Evolutionary conservation across 306 rosid species (phyloP).

Genomic region (Coriaria nepalensis): DNA sequence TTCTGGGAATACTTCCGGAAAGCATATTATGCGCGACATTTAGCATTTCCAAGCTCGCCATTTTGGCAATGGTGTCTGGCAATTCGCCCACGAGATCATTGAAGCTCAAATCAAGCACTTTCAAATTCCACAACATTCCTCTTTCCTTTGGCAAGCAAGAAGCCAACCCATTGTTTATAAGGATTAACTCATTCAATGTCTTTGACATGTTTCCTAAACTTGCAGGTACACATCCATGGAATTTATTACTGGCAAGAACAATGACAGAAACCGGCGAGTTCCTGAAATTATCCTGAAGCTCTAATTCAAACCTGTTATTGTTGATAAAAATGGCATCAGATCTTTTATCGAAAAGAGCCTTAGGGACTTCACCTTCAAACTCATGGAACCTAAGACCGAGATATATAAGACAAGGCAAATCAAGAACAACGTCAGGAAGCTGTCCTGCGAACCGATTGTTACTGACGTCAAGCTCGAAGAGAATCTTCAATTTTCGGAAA

Average conservation of each 20-base stretch:
- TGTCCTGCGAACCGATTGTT: constrained; percentile 55
- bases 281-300: constrained; percentile 42
- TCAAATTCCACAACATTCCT: constrained; percentile 40
- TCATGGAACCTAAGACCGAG: constrained; percentile 64
- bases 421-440: constrained; percentile 41
- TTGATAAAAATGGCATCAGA: constrained; percentile 60
- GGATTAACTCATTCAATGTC: constrained; percentile 39
- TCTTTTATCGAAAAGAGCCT: constrained; percentile 44
- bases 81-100: constrained; percentile 41
- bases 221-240: constrained; percentile 55
- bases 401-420: constrained; percentile 34
- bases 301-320: constrained; percentile 36
- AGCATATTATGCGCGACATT: constrained; percentile 47
- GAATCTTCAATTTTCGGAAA: constrained; percentile 26
- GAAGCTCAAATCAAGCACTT: constrained; percentile 48
- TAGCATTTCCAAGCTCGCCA: constrained; percentile 41
- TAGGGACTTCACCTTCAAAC: constrained; percentile 49
- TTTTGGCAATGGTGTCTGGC: constrained; percentile 30
- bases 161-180: constrained; percentile 30
- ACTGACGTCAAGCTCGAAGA: constrained; percentile 50
- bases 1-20: constrained; percentile 18
- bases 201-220: constrained; percentile 60
- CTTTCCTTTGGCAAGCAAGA: constrained; percentile 53
- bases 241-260: constrained; percentile 54
- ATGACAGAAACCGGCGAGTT: constrained; percentile 60